Evolutionary conservation across 2,329 filamentous ascomycete genomes (phyloP), one percentile per base, ranked within the genome.

Genomic region (Colletotrichum australisinense): DNA sequence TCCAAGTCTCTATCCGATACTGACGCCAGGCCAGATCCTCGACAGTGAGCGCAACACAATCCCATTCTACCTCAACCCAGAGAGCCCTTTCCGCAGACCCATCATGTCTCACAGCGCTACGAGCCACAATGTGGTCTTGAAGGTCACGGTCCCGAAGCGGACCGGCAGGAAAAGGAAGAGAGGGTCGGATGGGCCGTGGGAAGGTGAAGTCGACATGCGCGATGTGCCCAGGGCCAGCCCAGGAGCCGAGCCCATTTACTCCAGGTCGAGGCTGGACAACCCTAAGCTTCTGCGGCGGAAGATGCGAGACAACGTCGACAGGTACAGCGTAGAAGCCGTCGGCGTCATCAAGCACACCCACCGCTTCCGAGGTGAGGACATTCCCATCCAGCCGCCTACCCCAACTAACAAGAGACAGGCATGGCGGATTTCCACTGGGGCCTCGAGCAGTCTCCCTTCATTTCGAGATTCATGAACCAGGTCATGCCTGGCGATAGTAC

Each of bases 341-440:
- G 95, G 95, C 8, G 83, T 91, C 24, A 89, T 98, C 74, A 90
- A 92, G 68, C 91, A 94, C 76, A 97, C 93, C 1, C 95, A 98
- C 86, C 91, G 96, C 49, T 99, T 97, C 82, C 90, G 96, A 80
- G 92, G 92, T 88, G 7, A 81, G 75, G 82, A 66, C 11, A 46
- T n/a, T 32, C 32, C 4, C 14, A 55, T 53, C 63, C n/a, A 26
- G 30, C 7, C 8, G 11, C 16, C 32, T 5, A 26, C 11, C 53
- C 5, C 30, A 19, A 38, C 30, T 67, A 30, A 64, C 69, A 9
- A 74, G 59, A 22, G n/a, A 11, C 6, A 90, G 90, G 89, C 38
- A 87, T 97, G 76, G 93, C 95, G 9, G 96, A 98, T 82, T 97
- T 97, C 79, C 94, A 97, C 78, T 96, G 93, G 83, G 91, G 94